Evolutionary conservation across 2,329 filamentous ascomycete genomes (phyloP).

Genomic region (Colletotrichum costaricense): DNA sequence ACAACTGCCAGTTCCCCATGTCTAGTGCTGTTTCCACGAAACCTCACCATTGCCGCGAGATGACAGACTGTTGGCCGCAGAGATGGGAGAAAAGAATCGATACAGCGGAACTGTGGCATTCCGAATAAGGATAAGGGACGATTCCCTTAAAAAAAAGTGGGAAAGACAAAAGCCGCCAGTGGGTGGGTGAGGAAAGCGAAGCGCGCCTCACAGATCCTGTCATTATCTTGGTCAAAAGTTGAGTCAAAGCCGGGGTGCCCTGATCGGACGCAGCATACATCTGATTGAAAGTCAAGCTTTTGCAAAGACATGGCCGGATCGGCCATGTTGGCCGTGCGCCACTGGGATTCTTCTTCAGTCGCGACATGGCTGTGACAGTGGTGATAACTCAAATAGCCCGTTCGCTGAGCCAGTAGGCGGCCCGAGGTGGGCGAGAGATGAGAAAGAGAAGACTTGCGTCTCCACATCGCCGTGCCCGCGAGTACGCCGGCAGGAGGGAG

Average conservation of each 20-base stretch:
- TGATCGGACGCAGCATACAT: not conserved
- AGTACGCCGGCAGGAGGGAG: not conserved
- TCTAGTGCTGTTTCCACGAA: not conserved
- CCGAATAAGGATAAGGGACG: slow-evolving; percentile 15
- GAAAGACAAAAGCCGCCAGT: not conserved
- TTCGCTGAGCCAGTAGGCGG: not conserved
- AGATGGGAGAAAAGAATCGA: not conserved
- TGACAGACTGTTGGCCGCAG: not conserved
- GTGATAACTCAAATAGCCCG: slow-evolving; percentile 23
- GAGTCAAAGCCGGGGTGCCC: not conserved
- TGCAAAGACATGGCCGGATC: not conserved
- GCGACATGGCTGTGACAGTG: slow-evolving; percentile 35
- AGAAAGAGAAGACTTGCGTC: not conserved
- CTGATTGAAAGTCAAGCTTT: slow-evolving; percentile 1
- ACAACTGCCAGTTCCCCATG: not conserved
- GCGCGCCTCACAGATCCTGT: not conserved
- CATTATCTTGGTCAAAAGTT: not conserved
- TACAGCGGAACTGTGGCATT: slow-evolving; percentile 3
- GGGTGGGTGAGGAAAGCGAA: not conserved
- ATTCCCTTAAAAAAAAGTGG: not conserved
- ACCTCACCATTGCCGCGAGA: not conserved
- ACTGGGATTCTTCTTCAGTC: slow-evolving; percentile 1
- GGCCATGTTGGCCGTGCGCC: slow-evolving; percentile 9
- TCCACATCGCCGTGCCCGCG: not conserved
- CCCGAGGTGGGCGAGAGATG: not conserved